Conservation (phyloP, 2,329 filamentous ascomycete species). For the Ophiostoma novo-ulmi region DNA sequence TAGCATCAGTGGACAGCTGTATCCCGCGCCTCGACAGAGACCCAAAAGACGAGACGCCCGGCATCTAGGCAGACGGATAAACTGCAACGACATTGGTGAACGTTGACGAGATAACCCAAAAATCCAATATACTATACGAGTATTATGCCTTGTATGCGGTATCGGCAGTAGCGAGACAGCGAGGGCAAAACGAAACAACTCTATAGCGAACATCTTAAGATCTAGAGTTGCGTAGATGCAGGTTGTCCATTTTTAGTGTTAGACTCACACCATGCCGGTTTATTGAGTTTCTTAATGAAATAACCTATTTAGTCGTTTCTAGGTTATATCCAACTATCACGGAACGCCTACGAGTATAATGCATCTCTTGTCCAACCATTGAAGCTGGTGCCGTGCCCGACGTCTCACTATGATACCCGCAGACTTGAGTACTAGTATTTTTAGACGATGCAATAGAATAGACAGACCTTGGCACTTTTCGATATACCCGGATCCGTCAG, state of each 20-base stretch:
- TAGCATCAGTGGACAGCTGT: not conserved
- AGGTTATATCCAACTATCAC: too few relatives aligned
- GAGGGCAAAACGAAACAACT: not conserved
- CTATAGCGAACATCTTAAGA: not conserved
- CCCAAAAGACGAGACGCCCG: not conserved
- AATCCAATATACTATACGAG: too few relatives aligned
- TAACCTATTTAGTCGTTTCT: too few relatives aligned
- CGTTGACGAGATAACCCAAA: too few relatives aligned
- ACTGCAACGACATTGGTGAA: not conserved
- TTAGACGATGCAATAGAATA: not conserved
- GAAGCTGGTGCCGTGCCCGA: not conserved
- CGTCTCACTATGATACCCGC: not conserved
- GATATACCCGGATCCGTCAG: slow-evolving; percentile 1
- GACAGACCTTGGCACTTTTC: too few relatives aligned
- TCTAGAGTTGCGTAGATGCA: not conserved
- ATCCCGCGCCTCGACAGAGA: not conserved
- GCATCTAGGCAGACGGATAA: slow-evolving; percentile 5
- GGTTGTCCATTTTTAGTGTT: not conserved
- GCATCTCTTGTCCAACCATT: not conserved
- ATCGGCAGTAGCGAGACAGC: not conserved
- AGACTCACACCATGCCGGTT: not conserved
- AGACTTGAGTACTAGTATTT: too few relatives aligned
- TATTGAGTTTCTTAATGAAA: too few relatives aligned
- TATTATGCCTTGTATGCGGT: not conserved
- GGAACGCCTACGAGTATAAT: not conserved